Evolutionary conservation across 345 rosid species (phyloP).

Genomic region (Moricandia moricandioides): DNA sequence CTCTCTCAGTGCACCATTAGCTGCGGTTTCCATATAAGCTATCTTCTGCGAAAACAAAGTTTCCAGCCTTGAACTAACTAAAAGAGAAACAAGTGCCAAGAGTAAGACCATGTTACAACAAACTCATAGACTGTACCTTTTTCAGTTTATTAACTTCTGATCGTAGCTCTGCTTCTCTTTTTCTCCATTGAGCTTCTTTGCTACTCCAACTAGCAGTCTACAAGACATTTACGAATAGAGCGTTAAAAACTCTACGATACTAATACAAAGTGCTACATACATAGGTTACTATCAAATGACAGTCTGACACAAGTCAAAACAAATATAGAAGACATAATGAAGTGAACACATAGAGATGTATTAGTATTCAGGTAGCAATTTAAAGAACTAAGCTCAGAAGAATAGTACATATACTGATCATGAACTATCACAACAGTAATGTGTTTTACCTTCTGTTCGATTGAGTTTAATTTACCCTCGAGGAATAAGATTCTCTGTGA

Average conservation of each 20-base stretch:
- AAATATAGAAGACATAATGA: neutral
- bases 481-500: conserved; percentile 62
- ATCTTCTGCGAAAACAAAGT: conserved; percentile 29
- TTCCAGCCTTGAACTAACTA: neutral
- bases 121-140: conserved; percentile 41
- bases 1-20: neutral
- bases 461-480: conserved; percentile 58
- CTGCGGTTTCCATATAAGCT: conserved; percentile 14
- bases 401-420: neutral
- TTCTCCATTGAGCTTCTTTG: conserved; percentile 57
- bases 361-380: neutral
- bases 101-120: neutral
- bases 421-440: neutral
- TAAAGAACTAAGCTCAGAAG: neutral
- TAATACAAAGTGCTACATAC: neutral
- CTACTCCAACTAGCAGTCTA: conserved; percentile 45
- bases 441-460: conserved; percentile 56
- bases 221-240: conserved; percentile 12
- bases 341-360: neutral
- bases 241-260: neutral
- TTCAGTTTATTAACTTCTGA: conserved; percentile 44
- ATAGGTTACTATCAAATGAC: neutral
- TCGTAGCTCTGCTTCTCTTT: conserved; percentile 46
- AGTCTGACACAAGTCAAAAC: neutral
- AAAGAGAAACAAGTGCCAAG: conserved; percentile 1